These are phyloP conservation scores for Anisodus tanguticus DNA, from an alignment of 257 asterid species.

Conservation along the genomic window DNA sequence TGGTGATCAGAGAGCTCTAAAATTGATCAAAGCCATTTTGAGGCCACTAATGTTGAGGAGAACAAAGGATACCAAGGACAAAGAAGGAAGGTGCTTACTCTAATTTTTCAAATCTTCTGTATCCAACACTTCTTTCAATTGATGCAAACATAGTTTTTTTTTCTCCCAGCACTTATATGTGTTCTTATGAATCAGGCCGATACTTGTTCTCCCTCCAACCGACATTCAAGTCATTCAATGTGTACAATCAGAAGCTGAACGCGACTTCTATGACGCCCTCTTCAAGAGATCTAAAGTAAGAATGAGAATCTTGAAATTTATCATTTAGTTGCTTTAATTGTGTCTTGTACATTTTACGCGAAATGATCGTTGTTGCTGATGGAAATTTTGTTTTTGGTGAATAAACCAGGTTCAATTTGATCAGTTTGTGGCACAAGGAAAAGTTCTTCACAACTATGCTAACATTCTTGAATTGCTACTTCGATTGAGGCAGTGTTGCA, in stretches of 20 bases:
- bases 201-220: slow-evolving; percentile 87
- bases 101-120: background rate
- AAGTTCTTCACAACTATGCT: slow-evolving; percentile 83
- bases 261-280: slow-evolving; percentile 77
- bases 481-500: slow-evolving; percentile 89
- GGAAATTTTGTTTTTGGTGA: slow-evolving; percentile 33
- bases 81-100: slow-evolving; percentile 66
- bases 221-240: slow-evolving; percentile 70
- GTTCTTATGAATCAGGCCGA: slow-evolving; percentile 54
- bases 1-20: slow-evolving; percentile 73
- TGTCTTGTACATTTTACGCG: background rate
- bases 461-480: slow-evolving; percentile 83
- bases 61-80: slow-evolving; percentile 84
- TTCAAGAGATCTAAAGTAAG: slow-evolving; percentile 82
- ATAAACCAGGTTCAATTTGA: slow-evolving; percentile 71
- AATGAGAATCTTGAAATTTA: background rate
- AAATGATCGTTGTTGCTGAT: background rate
- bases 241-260: slow-evolving; percentile 74
- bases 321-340: background rate
- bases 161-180: background rate
- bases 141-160: background rate
- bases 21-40: slow-evolving; percentile 74
- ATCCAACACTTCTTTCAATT: background rate
- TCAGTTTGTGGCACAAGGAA: slow-evolving; percentile 88
- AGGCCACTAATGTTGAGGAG: slow-evolving; percentile 85